Conservation (phyloP, 2,329 filamentous ascomycete genomes). For the Penicillium sp. region DNA sequence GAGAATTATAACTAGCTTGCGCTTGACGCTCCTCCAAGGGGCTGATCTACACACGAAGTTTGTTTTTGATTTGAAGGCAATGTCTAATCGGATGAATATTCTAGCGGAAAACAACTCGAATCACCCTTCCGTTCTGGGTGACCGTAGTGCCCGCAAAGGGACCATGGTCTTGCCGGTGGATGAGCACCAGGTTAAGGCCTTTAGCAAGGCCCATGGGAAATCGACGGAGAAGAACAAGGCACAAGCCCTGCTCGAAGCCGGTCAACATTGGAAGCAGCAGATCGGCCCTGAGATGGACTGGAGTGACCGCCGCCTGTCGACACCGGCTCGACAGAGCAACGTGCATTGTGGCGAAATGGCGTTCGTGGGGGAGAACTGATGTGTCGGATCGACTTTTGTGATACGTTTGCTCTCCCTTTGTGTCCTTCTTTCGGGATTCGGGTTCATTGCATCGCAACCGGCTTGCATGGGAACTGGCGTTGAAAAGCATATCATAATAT, state of each 20-base stretch:
- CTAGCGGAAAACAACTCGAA: conserved; percentile 9
- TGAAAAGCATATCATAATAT: not conserved
- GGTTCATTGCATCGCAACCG: not conserved
- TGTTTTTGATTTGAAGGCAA: conserved; percentile 7
- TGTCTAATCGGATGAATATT: conserved; percentile 16
- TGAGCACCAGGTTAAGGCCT: conserved; percentile 38
- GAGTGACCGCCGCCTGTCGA: conserved; percentile 55
- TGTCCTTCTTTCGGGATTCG: not conserved
- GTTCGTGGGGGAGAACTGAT: conserved; percentile 33
- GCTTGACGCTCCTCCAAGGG: not conserved
- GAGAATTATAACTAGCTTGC: conserved; percentile 39
- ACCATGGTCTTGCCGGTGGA: conserved; percentile 41
- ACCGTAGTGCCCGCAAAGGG: conserved; percentile 22
- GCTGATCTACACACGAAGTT: conserved; percentile 23
- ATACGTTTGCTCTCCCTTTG: not conserved
- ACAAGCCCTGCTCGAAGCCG: conserved; percentile 44
- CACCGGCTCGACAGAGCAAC: conserved; percentile 50
- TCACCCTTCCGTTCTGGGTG: not conserved
- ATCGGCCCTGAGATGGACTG: conserved; percentile 56
- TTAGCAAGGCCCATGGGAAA: conserved; percentile 45
- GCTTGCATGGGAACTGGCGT: not conserved
- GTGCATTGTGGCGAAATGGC: conserved; percentile 54
- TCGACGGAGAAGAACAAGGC: conserved; percentile 49
- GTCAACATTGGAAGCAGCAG: conserved; percentile 51
- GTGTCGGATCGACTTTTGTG: not conserved